phyloP scores from a whole-genome alignment of 2,329 filamentous ascomycete species.

The Plenodomus tracheiphilus region DNA sequence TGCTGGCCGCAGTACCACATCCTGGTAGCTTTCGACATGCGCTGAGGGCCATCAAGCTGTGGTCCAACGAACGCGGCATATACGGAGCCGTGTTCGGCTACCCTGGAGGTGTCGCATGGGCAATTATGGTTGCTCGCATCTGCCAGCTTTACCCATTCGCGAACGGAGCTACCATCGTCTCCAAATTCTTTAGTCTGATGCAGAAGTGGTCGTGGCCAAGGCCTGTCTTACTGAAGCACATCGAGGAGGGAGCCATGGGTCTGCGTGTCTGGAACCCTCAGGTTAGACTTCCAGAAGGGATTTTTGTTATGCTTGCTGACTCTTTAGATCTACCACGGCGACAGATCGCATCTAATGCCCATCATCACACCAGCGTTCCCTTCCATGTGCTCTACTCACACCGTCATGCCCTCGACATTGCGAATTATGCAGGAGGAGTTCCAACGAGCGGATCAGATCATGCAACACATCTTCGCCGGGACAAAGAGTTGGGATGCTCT shows the following conservation, averaged over 20 bases:
- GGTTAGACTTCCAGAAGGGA: slow-evolving; percentile 51
- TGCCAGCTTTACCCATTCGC: slow-evolving; percentile 96
- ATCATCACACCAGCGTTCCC: slow-evolving; percentile 98
- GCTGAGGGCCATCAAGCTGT: slow-evolving; percentile 89
- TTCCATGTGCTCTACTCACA: slow-evolving; percentile 97
- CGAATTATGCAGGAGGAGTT: slow-evolving; percentile 82
- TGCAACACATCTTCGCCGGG: slow-evolving; percentile 76
- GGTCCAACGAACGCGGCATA: slow-evolving; percentile 89
- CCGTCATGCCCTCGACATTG: slow-evolving; percentile 85
- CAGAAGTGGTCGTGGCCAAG: slow-evolving; percentile 90
- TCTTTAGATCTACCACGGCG: slow-evolving; percentile 72
- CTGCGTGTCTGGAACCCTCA: slow-evolving; percentile 94
- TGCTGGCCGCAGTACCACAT: slow-evolving; percentile 85
- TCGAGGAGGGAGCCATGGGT: slow-evolving; percentile 78
- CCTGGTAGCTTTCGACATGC: slow-evolving; percentile 87
- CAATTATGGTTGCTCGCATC: slow-evolving; percentile 93
- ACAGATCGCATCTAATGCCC: slow-evolving; percentile 90
- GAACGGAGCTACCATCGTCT: slow-evolving; percentile 82
- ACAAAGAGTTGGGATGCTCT: slow-evolving; percentile 83
- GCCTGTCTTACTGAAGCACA: slow-evolving; percentile 86
- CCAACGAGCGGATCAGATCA: slow-evolving; percentile 73
- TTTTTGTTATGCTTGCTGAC: slow-evolving; percentile 16
- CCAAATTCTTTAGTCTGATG: slow-evolving; percentile 94
- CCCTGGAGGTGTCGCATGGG: slow-evolving; percentile 95
- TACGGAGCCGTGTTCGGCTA: slow-evolving; percentile 97